Conservation (phyloP, 352 stramenopile species). For the Phytophthora capsici region DNA sequence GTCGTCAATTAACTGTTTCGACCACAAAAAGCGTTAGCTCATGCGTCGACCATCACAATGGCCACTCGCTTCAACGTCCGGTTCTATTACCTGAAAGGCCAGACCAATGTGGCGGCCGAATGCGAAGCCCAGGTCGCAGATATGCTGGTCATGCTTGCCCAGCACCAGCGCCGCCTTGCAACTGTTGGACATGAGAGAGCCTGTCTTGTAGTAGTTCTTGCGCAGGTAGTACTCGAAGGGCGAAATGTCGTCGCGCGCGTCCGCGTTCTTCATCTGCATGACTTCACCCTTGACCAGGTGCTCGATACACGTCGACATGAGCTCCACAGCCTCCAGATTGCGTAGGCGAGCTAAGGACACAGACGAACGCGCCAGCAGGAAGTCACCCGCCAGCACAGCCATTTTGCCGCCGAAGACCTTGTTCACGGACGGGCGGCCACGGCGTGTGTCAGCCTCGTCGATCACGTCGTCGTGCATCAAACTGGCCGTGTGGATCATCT, state of each 20-base stretch:
- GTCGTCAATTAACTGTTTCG: conserved; percentile 94
- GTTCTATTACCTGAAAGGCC: conserved; percentile 94
- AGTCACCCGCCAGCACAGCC: conserved; percentile 98
- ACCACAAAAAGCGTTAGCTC: conserved; percentile 16
- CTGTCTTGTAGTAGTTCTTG: conserved; percentile 99
- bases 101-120: conserved; percentile 98
- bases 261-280: conserved; percentile 97
- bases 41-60: conserved; percentile 21
- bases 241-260: conserved; percentile 66
- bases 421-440: conserved; percentile 95
- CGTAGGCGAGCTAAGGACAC: conserved; percentile 95
- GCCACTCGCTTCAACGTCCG: conserved; percentile 9
- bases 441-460: conserved; percentile 96
- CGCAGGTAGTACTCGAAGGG: conserved; percentile 96
- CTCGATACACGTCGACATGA: conserved; percentile 98
- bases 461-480: conserved; percentile 99
- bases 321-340: conserved; percentile 96
- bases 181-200: conserved; percentile 98
- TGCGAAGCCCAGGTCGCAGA: conserved; percentile 91
- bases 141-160: conserved; percentile 87
- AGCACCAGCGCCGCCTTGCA: conserved; percentile 94
- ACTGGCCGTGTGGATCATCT: conserved; percentile 99
- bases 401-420: conserved; percentile 99
- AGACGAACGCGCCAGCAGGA: conserved; percentile 96
- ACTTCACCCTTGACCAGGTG: conserved; percentile 99